phyloP scores from a whole-genome alignment of 83 land plant species.

The Thuja plicata region DNA sequence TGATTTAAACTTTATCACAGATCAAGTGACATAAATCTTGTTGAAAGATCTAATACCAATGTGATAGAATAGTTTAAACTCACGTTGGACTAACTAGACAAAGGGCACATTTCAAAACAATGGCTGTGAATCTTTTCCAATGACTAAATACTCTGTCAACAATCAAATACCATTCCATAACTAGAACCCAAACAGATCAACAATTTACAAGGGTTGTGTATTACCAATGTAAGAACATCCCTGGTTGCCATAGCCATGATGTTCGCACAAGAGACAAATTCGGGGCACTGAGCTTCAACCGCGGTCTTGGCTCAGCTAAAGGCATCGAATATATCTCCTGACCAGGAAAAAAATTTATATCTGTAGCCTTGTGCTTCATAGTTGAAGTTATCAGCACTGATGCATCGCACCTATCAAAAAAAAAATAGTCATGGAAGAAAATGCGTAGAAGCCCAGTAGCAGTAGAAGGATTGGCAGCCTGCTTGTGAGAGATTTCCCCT shows the following conservation, averaged over 20 bases:
- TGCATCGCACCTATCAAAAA: slow-evolving; percentile 54
- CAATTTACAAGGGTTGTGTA: background rate
- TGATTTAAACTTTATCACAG: background rate
- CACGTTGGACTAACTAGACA: background rate
- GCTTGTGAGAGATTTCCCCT: slow-evolving; percentile 26
- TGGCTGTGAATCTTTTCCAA: background rate
- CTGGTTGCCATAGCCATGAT: slow-evolving; percentile 64
- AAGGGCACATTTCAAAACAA: background rate
- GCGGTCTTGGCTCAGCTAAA: slow-evolving; percentile 33
- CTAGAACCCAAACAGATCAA: background rate
- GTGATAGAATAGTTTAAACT: background rate
- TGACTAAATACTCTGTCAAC: no score
- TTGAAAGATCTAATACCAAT: background rate
- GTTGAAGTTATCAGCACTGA: slow-evolving; percentile 41
- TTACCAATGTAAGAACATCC: slow-evolving; percentile 35
- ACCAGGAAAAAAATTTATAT: slow-evolving; percentile 48
- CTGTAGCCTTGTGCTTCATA: slow-evolving; percentile 36
- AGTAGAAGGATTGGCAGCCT: slow-evolving; percentile 27
- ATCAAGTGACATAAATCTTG: background rate
- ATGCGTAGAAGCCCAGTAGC: slow-evolving; percentile 51
- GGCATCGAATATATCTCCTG: slow-evolving; percentile 63
- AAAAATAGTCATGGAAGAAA: slow-evolving; percentile 62
- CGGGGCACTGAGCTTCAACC: slow-evolving; percentile 43
- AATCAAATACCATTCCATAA: no score
- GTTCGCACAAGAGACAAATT: slow-evolving; percentile 70